phyloP scores from a whole-genome alignment of 139 green algal species.

The Chlorokybus atmophyticus region DNA sequence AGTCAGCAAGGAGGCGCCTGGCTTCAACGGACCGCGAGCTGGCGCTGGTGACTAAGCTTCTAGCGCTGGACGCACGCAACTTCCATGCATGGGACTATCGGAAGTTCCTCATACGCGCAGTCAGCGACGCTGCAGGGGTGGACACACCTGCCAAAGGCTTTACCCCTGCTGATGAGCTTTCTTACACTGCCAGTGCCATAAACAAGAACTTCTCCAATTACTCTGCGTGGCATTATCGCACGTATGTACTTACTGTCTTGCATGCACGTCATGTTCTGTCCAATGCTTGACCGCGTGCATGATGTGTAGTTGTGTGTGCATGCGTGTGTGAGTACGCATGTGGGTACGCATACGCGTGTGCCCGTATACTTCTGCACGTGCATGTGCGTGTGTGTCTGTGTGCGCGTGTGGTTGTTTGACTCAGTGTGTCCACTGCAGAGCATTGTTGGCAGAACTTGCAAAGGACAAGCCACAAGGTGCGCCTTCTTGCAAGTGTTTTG shows the following conservation, averaged over 20 bases:
- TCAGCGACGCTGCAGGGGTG: not conserved
- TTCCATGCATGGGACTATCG: constrained; percentile 92
- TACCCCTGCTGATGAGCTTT: constrained; percentile 38
- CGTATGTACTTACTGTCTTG: too few relatives aligned
- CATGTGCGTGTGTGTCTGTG: not conserved
- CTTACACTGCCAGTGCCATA: constrained; percentile 59
- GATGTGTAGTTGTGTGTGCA: not conserved
- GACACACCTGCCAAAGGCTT: not conserved
- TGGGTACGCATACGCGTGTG: too few relatives aligned
- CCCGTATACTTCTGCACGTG: too few relatives aligned
- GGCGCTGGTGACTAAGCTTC: constrained; percentile 38
- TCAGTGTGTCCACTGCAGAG: not conserved
- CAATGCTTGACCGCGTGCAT: too few relatives aligned
- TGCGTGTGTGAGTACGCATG: too few relatives aligned
- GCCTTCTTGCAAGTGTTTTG: not conserved
- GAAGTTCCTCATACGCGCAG: constrained; percentile 38
- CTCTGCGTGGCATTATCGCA: constrained; percentile 87
- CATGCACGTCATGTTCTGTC: too few relatives aligned
- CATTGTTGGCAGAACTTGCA: not conserved
- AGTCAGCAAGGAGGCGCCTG: not conserved
- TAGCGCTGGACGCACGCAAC: constrained; percentile 79
- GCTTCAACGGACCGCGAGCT: constrained; percentile 30
- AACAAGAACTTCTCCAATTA: constrained; percentile 97
- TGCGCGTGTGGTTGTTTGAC: not conserved
- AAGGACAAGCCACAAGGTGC: not conserved